These are phyloP conservation scores for Suillus subluteus DNA, from an alignment of 768 basidiomycete genomes.

Conservation along the genomic window DNA sequence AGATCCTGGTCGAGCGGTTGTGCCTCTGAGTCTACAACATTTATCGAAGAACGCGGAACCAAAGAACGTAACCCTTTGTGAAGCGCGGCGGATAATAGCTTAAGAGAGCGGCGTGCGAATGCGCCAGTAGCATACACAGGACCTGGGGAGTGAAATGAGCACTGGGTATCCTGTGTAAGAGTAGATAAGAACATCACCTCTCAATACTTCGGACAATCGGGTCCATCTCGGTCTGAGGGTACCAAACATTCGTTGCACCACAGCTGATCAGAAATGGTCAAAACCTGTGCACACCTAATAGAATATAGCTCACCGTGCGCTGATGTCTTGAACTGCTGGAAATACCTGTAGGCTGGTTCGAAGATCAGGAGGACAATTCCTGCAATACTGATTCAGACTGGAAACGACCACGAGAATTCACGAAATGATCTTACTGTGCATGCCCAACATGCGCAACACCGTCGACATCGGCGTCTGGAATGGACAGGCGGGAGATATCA, in stretches of 20 bases:
- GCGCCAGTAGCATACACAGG: neutral
- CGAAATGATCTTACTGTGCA: neutral
- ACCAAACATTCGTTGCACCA: neutral
- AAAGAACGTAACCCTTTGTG: neutral
- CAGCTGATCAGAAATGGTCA: neutral
- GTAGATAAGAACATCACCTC: neutral
- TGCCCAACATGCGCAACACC: neutral
- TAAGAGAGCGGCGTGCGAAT: neutral
- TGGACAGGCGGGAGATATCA: slow-evolving; percentile 8
- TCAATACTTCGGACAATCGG: neutral
- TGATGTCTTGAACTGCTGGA: neutral
- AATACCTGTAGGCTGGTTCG: neutral
- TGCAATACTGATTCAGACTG: neutral
- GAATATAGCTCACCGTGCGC: neutral
- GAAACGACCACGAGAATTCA: neutral
- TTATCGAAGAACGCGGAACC: neutral
- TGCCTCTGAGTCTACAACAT: neutral
- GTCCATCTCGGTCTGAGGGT: neutral
- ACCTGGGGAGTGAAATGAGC: neutral
- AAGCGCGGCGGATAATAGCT: neutral
- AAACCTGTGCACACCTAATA: neutral
- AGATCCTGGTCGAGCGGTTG: neutral
- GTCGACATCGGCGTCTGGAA: slow-evolving; percentile 12
- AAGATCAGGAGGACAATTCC: neutral
- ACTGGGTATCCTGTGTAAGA: neutral